phyloP scores from a whole-genome alignment of 345 rosid species.

The Populus pruinosa region DNA sequence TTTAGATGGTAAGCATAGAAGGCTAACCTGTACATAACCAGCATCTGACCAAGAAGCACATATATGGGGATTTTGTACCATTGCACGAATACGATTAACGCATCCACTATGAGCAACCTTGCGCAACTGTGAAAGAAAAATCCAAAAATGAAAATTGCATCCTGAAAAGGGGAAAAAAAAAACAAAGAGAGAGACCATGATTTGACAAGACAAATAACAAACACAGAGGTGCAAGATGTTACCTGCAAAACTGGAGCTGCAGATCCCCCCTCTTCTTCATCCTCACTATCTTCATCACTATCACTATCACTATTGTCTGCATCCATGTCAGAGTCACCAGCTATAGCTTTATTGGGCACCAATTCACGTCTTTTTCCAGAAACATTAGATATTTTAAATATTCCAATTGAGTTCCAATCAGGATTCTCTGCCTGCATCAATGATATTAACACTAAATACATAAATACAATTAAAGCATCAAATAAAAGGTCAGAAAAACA shows the following conservation, averaged over 20 bases:
- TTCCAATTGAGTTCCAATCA: constrained; percentile 69
- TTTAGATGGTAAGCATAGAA: not conserved
- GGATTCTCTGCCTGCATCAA: constrained; percentile 75
- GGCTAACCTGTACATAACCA: constrained; percentile 79
- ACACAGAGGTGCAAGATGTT: constrained; percentile 12
- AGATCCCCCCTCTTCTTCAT: constrained; percentile 58
- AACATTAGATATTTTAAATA: constrained; percentile 67
- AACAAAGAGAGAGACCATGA: not conserved
- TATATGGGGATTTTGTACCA: constrained; percentile 83
- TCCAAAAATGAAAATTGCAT: constrained; percentile 8
- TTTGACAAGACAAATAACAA: not conserved
- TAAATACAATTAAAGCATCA: not conserved
- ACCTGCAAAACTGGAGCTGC: constrained; percentile 66
- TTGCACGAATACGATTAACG: constrained; percentile 86
- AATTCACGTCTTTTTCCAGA: constrained; percentile 80
- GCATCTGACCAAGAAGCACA: constrained; percentile 95
- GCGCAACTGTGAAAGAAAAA: constrained; percentile 48
- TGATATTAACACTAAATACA: not conserved
- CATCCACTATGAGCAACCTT: constrained; percentile 82
- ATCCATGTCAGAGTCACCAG: constrained; percentile 56
- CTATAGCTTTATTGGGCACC: constrained; percentile 46
- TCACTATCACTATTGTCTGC: constrained; percentile 71
- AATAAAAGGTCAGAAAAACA: not conserved
- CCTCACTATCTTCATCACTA: constrained; percentile 69
- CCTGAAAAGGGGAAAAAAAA: not conserved